Evolutionary conservation across 495 filamentous ascomycete genomes (phyloP).

Genomic region (Haplographium delicatum): DNA sequence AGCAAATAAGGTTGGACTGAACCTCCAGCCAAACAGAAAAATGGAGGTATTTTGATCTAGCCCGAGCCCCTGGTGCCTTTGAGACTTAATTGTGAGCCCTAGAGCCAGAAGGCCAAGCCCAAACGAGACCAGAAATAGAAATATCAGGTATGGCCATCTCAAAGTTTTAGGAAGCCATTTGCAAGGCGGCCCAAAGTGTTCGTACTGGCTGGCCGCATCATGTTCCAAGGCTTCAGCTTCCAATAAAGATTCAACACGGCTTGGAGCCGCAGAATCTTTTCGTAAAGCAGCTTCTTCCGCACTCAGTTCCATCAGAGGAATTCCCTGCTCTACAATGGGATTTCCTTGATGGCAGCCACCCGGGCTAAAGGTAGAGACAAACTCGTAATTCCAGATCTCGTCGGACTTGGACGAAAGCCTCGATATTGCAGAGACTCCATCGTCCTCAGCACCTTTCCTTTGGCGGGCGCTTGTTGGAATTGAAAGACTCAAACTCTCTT

Average conservation of each 20-base stretch:
- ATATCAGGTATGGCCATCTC: slow-evolving; percentile 16
- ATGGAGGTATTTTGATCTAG: slow-evolving; percentile 26
- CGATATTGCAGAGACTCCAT: not conserved
- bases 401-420: not conserved
- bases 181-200: too few relatives aligned
- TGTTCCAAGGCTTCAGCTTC: too few relatives aligned
- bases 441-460: not conserved
- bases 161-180: slow-evolving; percentile 23
- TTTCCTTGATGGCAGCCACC: not conserved
- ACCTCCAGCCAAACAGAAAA: slow-evolving; percentile 31
- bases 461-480: not conserved
- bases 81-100: slow-evolving; percentile 12
- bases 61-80: slow-evolving; percentile 27
- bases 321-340: not conserved
- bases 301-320: not conserved
- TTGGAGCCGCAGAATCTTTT: not conserved
- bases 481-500: not conserved
- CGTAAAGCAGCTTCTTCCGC: not conserved
- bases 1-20: slow-evolving; percentile 29
- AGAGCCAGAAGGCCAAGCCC: slow-evolving; percentile 20
- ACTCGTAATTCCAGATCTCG: not conserved
- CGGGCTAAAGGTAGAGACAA: not conserved
- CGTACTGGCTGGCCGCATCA: too few relatives aligned
- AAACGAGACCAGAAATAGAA: slow-evolving; percentile 19
- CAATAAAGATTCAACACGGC: not conserved